Evolutionary conservation across 148 eudicot genomes (phyloP).

Genomic region (Euryodendron excelsum): DNA sequence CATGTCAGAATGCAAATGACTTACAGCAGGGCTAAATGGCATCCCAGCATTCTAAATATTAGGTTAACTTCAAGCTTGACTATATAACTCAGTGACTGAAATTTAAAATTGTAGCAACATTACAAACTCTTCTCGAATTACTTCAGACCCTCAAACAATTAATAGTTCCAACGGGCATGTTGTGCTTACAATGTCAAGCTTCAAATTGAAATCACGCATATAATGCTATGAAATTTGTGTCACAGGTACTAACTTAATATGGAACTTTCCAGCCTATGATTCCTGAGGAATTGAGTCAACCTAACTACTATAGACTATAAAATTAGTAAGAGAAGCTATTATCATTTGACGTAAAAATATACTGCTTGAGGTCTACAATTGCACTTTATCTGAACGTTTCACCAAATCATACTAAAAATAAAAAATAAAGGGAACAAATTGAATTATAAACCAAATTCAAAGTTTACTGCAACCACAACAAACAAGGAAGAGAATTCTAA

Average conservation of each 20-base stretch:
- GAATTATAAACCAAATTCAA: neutral
- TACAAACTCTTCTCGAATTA: neutral
- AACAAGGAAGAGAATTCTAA: neutral
- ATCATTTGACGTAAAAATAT: neutral
- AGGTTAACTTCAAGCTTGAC: neutral
- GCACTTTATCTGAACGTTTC: neutral
- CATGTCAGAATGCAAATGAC: neutral
- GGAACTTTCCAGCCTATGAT: neutral
- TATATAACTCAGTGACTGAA: neutral
- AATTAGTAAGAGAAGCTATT: neutral
- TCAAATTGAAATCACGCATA: too few species aligned
- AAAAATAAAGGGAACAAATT: neutral
- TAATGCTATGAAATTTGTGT: too few species aligned
- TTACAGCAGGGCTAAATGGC: neutral
- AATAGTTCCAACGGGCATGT: neutral
- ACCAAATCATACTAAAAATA: neutral
- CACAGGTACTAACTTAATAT: neutral
- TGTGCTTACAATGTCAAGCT: neutral
- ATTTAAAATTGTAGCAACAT: neutral
- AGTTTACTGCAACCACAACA: neutral
- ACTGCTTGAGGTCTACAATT: neutral
- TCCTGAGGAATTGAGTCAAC: neutral
- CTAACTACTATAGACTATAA: neutral
- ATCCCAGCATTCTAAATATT: neutral
- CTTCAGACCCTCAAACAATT: neutral